These are phyloP conservation scores for Rachicladosporium sp. DNA, from an alignment of 2,329 filamentous ascomycete species.

Conservation along the genomic window DNA sequence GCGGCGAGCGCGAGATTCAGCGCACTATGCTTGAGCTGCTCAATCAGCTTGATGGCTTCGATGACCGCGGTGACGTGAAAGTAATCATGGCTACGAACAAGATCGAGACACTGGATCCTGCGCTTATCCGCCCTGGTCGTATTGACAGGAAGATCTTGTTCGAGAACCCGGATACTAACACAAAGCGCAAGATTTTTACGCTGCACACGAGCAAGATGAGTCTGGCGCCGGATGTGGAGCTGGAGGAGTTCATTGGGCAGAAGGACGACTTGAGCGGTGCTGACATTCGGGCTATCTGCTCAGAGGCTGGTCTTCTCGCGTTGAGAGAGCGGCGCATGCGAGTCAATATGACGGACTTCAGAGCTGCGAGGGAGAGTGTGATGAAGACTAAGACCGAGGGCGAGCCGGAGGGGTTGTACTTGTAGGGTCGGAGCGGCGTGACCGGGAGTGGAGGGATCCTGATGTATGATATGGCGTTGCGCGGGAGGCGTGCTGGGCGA, in stretches of 20 bases:
- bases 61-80: slow-evolving; percentile 97
- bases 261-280: slow-evolving; percentile 96
- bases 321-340: slow-evolving; percentile 91
- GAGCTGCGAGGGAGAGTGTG: slow-evolving; percentile 81
- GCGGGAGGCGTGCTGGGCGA: neutral
- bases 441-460: neutral
- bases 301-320: slow-evolving; percentile 88
- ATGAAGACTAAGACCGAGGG: slow-evolving; percentile 98
- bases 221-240: slow-evolving; percentile 86
- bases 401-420: slow-evolving; percentile 94
- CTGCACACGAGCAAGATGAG: slow-evolving; percentile 99
- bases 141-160: slow-evolving; percentile 95
- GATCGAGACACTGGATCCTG: slow-evolving; percentile 93
- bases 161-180: slow-evolving; percentile 71
- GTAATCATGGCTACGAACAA: slow-evolving; percentile 99
- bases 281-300: slow-evolving; percentile 98
- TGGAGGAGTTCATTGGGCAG: slow-evolving; percentile 96
- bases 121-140: slow-evolving; percentile 88
- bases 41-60: slow-evolving; percentile 97
- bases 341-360: slow-evolving; percentile 97
- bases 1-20: slow-evolving; percentile 93
- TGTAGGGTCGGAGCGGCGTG: slow-evolving; percentile 47
- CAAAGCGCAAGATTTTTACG: slow-evolving; percentile 94
- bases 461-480: neutral
- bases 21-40: slow-evolving; percentile 96